Evolutionary conservation across 2,329 filamentous ascomycete species (phyloP), one percentile per base, ranked within the genome.

Genomic region (Tetracladium maxilliforme): DNA sequence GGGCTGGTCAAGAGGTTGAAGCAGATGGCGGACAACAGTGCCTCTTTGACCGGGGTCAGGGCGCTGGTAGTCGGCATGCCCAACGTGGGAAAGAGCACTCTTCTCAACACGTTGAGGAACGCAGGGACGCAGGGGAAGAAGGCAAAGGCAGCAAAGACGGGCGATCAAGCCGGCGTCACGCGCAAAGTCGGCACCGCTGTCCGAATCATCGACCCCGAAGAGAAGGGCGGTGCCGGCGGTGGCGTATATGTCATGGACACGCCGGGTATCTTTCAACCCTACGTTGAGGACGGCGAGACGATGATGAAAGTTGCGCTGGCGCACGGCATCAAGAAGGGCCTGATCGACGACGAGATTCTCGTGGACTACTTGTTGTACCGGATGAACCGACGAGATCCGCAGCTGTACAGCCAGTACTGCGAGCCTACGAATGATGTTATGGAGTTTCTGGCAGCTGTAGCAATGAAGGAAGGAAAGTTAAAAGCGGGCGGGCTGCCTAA

Each of bases 281-380:
- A 92, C 46, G 78, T 95, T 15, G 67, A 76, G 0, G 70, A 92
- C 41, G 66, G 79, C 10, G 78, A 90, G 45, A 70, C 74, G 22
- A 98, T 98, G 90, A 60, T 98, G 33, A 95, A 93, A 51, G 66
- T 98, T n/a, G 78, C 86, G 3, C 66, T 95, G 1, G 84, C 82
- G 25, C 83, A 87, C 12, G 81, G 78, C 47, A 83, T 98, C 27
- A 92, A 92, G 48, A 83, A 93, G 46, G 80, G 78, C 0, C 64
- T 95, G 19, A 74, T 98, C 26, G 65, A 76, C 2, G 64, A 75
- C 10, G 68, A 79, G 30, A 79, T 79, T 14, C 53, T 95, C 8
- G 86, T 80, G 17, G 90, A 98, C 45, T 98, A 93, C 48, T 61
- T 95, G 12, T 69, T 98, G 6, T 95, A 70, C 51, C 73, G 74